Base-by-base conservation (phyloP, 306 rosid genomes). In the Abrus precatorius region DNA sequence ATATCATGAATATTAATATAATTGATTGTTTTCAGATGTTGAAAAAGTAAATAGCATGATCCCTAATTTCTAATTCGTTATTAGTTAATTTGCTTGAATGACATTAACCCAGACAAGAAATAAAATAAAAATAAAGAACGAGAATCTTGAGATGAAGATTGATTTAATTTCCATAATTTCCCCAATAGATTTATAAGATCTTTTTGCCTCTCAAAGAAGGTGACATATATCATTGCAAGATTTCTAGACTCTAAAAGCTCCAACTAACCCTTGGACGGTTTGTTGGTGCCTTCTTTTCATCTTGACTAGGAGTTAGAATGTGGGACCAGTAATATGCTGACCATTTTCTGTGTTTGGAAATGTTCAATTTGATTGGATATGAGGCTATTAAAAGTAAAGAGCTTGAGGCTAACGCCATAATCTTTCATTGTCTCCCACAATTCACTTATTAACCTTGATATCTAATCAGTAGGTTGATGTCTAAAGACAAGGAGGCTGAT, bases 231-330 rank as follows among this genome's bases (percentile, higher is more conserved):
- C 81, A 77, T 72, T 71, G 57, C 76, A 61, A 27, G 75, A 59
- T 55, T 61, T 80, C 55, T 47, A 47, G 77, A 73, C 76, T 63
- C 47, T 13, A 12, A 81, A 55, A 62, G 34, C 67, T 81, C 71
- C 82, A 87, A 89, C 85, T 54, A 83, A 89, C 74, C 65, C 68
- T 49, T 52, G 61, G 81, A 82, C 50, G 33, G 75, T 79, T 85
- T 76, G 83, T 76, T 79, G 83, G 74, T 78, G 86, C 84, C 72
- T 84, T 75, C 60, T 85, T 85, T 85, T 76, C 86, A 85, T 65
- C 70, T 60, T 84, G 86, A 80, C 78, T 82, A 56, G 72, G 85
- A 82, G 78, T 30, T 76, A 47, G 84, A 47, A 41, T 30, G 86
- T 85, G 83, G 86, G 89, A 59, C 86, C 90, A 56, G 72, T 69